Evolutionary conservation across 2,329 filamentous ascomycete species (phyloP).

Genomic region (Tympanopsis confertula): DNA sequence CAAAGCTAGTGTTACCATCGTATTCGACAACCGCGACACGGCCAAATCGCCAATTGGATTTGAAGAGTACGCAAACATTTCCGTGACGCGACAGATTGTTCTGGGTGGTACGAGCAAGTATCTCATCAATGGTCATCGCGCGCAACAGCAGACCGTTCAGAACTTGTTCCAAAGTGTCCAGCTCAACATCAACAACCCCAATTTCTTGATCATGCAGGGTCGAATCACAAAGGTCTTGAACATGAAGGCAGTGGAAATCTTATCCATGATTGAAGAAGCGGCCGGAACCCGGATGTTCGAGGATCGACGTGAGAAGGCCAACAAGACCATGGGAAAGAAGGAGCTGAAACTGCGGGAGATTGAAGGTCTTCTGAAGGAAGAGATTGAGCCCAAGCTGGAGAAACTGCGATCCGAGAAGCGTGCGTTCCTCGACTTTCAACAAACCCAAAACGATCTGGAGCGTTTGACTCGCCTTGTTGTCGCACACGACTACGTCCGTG

Average conservation of each 20-base stretch:
- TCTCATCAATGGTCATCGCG: conserved; percentile 93
- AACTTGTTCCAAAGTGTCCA: conserved; percentile 97
- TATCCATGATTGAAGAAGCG: conserved; percentile 98
- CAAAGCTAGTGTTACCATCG: conserved; percentile 94
- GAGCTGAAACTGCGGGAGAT: conserved; percentile 96
- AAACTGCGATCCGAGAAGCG: conserved; percentile 90
- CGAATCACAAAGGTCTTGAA: conserved; percentile 97
- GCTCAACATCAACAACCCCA: conserved; percentile 98
- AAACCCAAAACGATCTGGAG: conserved; percentile 93
- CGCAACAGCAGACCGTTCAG: conserved; percentile 94
- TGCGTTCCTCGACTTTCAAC: conserved; percentile 93
- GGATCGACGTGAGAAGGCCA: conserved; percentile 87
- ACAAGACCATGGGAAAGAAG: conserved; percentile 98
- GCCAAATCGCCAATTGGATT: conserved; percentile 92
- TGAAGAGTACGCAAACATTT: conserved; percentile 91
- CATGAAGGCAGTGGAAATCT: conserved; percentile 94
- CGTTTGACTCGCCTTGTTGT: conserved; percentile 84
- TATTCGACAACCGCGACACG: conserved; percentile 95
- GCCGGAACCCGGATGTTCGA: conserved; percentile 98
- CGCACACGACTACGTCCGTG: conserved; percentile 82
- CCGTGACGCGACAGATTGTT: conserved; percentile 92
- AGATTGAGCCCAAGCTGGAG: conserved; percentile 95
- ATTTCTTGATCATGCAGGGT: conserved; percentile 98
- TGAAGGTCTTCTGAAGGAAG: conserved; percentile 78
- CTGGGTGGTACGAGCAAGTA: conserved; percentile 96